Evolutionary conservation across 257 asterid genomes (phyloP), one percentile per base, ranked within the genome.

Genomic region (Craterostigma plantagineum): DNA sequence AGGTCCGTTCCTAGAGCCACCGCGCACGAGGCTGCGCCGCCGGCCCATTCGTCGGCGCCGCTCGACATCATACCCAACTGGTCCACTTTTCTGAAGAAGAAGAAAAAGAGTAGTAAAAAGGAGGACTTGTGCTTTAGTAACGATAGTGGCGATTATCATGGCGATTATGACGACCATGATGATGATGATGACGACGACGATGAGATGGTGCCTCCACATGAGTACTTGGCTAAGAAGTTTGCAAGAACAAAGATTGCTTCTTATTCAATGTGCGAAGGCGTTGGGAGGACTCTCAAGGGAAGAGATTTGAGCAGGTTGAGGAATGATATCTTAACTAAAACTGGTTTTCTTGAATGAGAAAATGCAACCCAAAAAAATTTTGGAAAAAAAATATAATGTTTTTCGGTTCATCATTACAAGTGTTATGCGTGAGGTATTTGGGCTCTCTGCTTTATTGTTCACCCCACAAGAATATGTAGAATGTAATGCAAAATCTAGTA

Each of bases 231-330:
- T 14, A 14, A 16, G 45, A 14, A 41, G 45, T 11, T 15, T 14
- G 45, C 46, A 0, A 55, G 46, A 3, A 55, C 45, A 8, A 54
- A 49, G 38, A 55, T 64, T 45, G 67, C 62, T 33, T 61, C 79
- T 11, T 55, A 46, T 34, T 71, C 79, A 9, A 61, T 71, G 79
- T 63, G 68, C 39, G 75, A 66, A 52, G 79, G 79, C 10, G 62
- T 57, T 43, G 79, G 79, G 11, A 54, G 79, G 38, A 70, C 79
- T 0, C 63, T 67, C 14, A 71, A 71, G 50, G 75, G 75, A 41
- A 71, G 79, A 64, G 70, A 67, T 27, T 64, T 71, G 15, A 66
- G 67, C 44, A 66, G 50, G 46, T 3, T 63, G 48, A 63, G 75
- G 47, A 52, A 67, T 52, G 63, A 55, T 34, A 52, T 71, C 33